These are phyloP conservation scores for Epipyxis sp. DNA, from an alignment of 108 stramenopile genomes.

Conservation along the genomic window DNA sequence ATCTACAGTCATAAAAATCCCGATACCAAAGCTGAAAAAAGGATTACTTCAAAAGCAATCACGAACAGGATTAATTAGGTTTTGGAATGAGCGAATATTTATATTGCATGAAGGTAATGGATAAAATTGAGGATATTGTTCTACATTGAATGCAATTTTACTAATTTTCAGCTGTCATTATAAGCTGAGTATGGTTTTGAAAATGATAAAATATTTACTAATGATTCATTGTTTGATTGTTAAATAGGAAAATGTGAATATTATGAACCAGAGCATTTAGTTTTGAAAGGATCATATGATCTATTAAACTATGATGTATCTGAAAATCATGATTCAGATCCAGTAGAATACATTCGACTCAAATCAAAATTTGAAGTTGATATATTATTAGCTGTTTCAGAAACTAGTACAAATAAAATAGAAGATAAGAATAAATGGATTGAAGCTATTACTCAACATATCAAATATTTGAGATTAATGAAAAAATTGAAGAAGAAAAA, in stretches of 20 bases:
- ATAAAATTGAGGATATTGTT: too few species aligned
- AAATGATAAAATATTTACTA: too few species aligned
- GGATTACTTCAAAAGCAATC: too few species aligned
- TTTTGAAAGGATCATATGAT: background rate
- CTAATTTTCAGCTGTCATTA: too few species aligned
- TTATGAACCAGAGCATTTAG: slow-evolving; percentile 2
- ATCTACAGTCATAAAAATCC: too few species aligned
- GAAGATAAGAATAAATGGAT: too few species aligned
- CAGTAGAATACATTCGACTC: background rate
- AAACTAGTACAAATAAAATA: background rate
- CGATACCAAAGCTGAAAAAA: too few species aligned
- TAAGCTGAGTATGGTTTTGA: too few species aligned
- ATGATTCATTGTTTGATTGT: background rate
- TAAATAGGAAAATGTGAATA: background rate
- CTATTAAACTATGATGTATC: background rate
- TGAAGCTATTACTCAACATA: background rate
- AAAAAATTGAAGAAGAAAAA: background rate
- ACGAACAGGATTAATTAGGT: too few species aligned
- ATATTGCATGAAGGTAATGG: too few species aligned
- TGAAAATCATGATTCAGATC: background rate
- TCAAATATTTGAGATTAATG: background rate
- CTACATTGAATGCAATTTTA: too few species aligned
- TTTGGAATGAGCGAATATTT: too few species aligned
- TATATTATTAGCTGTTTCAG: background rate
- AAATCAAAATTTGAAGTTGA: background rate